Evolutionary conservation across 371 early-diverging fungal species (phyloP).

Genomic region (Apophysomyces trapeziformis): DNA sequence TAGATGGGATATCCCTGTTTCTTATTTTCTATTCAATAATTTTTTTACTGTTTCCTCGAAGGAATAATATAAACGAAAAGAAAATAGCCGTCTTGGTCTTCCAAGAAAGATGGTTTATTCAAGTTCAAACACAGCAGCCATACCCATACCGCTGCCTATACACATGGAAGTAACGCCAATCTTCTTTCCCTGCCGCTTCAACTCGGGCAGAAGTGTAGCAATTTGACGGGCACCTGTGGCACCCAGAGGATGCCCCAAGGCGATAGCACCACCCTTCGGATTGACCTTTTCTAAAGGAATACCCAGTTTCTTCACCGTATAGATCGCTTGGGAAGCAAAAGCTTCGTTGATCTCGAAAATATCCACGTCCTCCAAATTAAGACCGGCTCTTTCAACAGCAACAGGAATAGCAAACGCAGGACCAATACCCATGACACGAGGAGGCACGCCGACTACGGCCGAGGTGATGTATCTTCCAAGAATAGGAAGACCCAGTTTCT

Average conservation of each 20-base stretch:
- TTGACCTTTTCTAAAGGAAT: constrained; percentile 88
- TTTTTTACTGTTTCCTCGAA: no score
- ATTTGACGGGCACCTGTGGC: constrained; percentile 78
- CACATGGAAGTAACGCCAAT: constrained; percentile 63
- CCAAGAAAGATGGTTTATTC: no score
- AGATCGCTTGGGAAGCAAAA: constrained; percentile 95
- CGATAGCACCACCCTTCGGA: constrained; percentile 97
- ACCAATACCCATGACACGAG: constrained; percentile 95
- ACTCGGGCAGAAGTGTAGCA: constrained; percentile 88
- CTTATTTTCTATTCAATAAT: no score
- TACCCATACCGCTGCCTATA: no score
- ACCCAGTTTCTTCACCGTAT: constrained; percentile 81
- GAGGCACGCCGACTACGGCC: constrained; percentile 92
- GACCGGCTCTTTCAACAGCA: constrained; percentile 83
- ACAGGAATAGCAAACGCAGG: constrained; percentile 95
- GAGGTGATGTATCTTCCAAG: constrained; percentile 89
- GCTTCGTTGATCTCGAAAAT: constrained; percentile 93
- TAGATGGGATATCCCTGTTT: no score
- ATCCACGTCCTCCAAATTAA: constrained; percentile 81
- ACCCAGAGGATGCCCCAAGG: constrained; percentile 92
- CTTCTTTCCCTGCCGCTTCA: constrained; percentile 76
- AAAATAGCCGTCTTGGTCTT: no score
- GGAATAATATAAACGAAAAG: no score
- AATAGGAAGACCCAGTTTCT: constrained; percentile 83
- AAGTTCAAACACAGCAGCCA: no score